These are phyloP conservation scores for Acer campestre DNA, from an alignment of 345 rosid genomes.

Conservation along the genomic window DNA sequence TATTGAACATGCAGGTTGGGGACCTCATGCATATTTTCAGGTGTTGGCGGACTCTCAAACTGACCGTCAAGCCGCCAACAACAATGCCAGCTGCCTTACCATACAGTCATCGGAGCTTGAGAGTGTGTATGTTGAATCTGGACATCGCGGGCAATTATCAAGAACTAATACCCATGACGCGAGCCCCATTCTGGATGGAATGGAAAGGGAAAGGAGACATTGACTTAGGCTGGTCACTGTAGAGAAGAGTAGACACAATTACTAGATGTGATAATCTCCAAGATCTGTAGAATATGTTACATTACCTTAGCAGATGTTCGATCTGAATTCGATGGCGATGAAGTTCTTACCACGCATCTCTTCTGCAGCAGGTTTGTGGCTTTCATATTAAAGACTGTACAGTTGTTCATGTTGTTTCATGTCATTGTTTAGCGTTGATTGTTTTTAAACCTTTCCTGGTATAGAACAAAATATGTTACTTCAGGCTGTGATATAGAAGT, in stretches of 20 bases:
- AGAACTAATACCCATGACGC: conserved; percentile 40
- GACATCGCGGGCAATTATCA: conserved; percentile 32
- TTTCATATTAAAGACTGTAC: background rate
- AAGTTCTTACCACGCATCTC: background rate
- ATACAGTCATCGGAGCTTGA: conserved; percentile 50
- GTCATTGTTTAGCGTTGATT: background rate
- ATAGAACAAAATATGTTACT: background rate
- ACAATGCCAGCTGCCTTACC: conserved; percentile 29
- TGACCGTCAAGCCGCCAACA: conserved; percentile 27
- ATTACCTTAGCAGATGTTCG: background rate
- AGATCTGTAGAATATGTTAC: background rate
- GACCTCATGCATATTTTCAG: conserved; percentile 92
- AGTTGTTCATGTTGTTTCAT: background rate
- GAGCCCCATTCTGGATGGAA: conserved; percentile 42
- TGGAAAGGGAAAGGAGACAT: conserved; percentile 18
- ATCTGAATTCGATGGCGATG: background rate
- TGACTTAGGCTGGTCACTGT: conserved; percentile 11
- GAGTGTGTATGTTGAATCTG: conserved; percentile 53
- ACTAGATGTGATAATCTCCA: background rate
- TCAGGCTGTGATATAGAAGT: background rate
- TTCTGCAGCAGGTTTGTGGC: background rate
- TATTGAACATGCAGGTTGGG: conserved; percentile 70
- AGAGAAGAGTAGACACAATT: conserved; percentile 3
- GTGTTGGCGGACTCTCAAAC: conserved; percentile 71
- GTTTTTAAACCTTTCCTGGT: background rate